phyloP scores from a whole-genome alignment of 1,139 yeast species.

The Nakaseomyces delphensis region DNA sequence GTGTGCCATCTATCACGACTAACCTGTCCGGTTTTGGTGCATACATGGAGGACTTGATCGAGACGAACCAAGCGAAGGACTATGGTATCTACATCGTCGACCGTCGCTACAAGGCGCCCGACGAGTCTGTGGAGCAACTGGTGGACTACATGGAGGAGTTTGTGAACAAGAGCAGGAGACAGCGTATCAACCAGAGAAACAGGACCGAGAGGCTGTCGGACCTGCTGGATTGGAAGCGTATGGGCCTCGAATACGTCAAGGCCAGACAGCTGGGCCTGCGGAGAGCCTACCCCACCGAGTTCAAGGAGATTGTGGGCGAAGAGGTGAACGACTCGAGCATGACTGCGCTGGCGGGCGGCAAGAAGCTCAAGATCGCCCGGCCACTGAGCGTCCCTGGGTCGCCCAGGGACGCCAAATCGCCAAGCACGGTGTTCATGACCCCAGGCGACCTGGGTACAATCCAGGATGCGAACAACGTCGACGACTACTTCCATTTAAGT shows the following conservation, averaged over 20 bases:
- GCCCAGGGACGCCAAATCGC: slow-evolving; percentile 47
- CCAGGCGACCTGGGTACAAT: slow-evolving; percentile 94
- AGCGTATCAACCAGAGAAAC: slow-evolving; percentile 93
- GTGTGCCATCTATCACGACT: slow-evolving; percentile 93
- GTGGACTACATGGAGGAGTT: slow-evolving; percentile 84
- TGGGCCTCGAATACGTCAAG: slow-evolving; percentile 92
- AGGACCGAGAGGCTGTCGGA: slow-evolving; percentile 90
- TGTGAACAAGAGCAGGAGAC: slow-evolving; percentile 81
- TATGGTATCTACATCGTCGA: slow-evolving; percentile 95
- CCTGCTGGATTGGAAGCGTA: slow-evolving; percentile 89
- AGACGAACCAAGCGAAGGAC: slow-evolving; percentile 65
- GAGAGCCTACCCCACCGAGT: slow-evolving; percentile 85
- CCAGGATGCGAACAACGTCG: slow-evolving; percentile 77
- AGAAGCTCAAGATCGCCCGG: slow-evolving; percentile 63
- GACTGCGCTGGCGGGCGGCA: slow-evolving; percentile 24
- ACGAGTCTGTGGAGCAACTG: slow-evolving; percentile 85
- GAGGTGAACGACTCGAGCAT: slow-evolving; percentile 23
- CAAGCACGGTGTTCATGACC: slow-evolving; percentile 60
- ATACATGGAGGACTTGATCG: slow-evolving; percentile 94
- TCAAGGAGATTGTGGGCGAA: slow-evolving; percentile 41
- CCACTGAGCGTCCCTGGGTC: slow-evolving; percentile 94
- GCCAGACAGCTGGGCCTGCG: slow-evolving; percentile 86
- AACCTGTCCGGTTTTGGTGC: slow-evolving; percentile 94
- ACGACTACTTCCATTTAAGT: slow-evolving; percentile 74
- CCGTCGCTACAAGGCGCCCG: slow-evolving; percentile 84